These are phyloP conservation scores for Eimeria sp. DNA, from an alignment of 169 alveolate species.

Conservation along the genomic window DNA sequence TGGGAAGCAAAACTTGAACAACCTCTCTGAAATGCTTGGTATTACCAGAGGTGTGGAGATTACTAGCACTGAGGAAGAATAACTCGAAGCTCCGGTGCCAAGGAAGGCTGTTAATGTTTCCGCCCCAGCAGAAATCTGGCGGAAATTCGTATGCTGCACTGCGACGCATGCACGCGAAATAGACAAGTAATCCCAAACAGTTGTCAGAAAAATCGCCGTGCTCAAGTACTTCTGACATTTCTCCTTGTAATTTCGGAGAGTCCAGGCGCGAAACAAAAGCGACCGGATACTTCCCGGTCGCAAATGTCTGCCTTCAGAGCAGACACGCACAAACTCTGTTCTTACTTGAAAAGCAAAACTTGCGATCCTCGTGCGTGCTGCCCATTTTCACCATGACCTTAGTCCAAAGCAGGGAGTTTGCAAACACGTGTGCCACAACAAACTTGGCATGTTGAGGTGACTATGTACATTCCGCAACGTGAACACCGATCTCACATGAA, in stretches of 20 bases:
- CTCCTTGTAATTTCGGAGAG: background rate
- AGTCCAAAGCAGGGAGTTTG: constrained; percentile 5
- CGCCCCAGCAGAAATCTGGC: constrained; percentile 37
- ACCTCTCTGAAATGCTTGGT: background rate
- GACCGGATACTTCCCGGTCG: background rate
- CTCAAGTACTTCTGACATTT: background rate
- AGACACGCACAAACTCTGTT: constrained; percentile 6
- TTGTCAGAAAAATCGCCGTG: background rate
- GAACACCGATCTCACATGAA: background rate
- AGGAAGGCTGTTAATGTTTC: background rate
- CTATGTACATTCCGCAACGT: background rate
- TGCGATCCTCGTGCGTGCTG: background rate
- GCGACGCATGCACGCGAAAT: constrained; percentile 9
- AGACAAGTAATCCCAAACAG: constrained; percentile 4
- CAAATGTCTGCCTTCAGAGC: constrained; percentile 12
- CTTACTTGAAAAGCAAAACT: background rate
- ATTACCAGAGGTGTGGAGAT: background rate
- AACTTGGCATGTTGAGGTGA: constrained; percentile 3
- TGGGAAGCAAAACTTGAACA: background rate
- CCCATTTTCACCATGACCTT: background rate
- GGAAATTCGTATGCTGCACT: constrained; percentile 17
- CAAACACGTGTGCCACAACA: constrained; percentile 18
- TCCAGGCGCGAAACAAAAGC: background rate
- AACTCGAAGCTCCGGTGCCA: constrained; percentile 3
- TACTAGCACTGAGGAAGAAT: background rate